Percentiles rank a stretch among this genome's conserved stretches.
phyloP scores from a whole-genome alignment of 148 eudicot genomes.

The Chenopodium formosanum region DNA sequence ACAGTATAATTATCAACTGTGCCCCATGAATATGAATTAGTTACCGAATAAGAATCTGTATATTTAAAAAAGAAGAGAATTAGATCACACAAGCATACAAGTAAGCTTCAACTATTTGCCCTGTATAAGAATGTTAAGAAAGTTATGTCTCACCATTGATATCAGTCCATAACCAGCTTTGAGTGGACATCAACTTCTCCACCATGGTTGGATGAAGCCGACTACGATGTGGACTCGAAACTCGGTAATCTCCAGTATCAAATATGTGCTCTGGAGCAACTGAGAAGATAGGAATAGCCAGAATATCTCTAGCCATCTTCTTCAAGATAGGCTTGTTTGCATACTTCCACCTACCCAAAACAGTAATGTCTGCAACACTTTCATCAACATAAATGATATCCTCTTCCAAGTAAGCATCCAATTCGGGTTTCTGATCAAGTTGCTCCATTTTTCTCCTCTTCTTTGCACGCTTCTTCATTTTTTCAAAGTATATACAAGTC shows the following conservation, averaged over 20 bases:
- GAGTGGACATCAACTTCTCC: slow-evolving; percentile 29
- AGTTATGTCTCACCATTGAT: slow-evolving; percentile 1
- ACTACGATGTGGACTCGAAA: slow-evolving; percentile 25
- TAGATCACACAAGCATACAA: neutral
- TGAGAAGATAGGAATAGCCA: slow-evolving; percentile 19
- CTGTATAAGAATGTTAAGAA: neutral
- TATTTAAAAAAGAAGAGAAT: neutral
- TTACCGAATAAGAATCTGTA: slow-evolving; percentile 12
- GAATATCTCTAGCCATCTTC: slow-evolving; percentile 26
- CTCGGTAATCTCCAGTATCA: slow-evolving; percentile 16
- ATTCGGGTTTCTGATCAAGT: too few relatives aligned
- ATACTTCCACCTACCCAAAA: slow-evolving; percentile 22
- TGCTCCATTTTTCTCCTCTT: too few relatives aligned
- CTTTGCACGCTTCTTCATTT: too few relatives aligned
- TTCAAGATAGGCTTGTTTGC: neutral
- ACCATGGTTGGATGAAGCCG: slow-evolving; percentile 26
- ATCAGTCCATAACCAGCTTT: slow-evolving; percentile 26
- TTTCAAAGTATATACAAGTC: too few relatives aligned
- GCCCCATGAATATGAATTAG: slow-evolving; percentile 22
- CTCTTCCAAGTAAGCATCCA: neutral
- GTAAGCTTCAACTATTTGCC: neutral
- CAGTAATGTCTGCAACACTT: slow-evolving; percentile 3
- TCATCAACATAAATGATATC: neutral
- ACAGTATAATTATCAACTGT: slow-evolving; percentile 7
- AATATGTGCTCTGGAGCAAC: slow-evolving; percentile 22